These are phyloP conservation scores for Pezicula radicicola DNA, from an alignment of 2,329 filamentous ascomycete genomes.

Conservation along the genomic window DNA sequence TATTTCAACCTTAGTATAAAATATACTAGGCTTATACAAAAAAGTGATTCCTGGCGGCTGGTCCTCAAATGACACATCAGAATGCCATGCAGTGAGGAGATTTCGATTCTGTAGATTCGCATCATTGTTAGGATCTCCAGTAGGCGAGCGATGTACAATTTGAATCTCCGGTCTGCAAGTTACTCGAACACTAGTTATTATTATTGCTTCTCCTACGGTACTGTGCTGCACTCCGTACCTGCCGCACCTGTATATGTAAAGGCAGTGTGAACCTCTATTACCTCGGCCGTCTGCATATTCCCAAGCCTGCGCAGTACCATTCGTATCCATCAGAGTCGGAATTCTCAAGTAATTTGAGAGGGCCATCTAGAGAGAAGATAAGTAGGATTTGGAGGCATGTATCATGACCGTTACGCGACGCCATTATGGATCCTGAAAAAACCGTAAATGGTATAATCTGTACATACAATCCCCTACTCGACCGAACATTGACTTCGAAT, in stretches of 20 bases:
- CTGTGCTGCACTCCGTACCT: no score
- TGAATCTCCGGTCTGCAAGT: conserved; percentile 60
- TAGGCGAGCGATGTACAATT: conserved; percentile 69
- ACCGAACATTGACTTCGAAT: conserved; percentile 37
- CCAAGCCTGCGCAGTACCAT: no score
- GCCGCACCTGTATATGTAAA: no score
- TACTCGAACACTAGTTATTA: no score
- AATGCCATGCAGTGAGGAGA: conserved; percentile 85
- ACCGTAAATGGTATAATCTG: conserved; percentile 55
- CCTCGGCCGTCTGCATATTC: no score
- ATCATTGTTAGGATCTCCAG: conserved; percentile 55
- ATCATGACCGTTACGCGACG: conserved; percentile 57
- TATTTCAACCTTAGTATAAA: no score
- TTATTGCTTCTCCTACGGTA: no score
- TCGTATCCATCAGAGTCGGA: conserved; percentile 69
- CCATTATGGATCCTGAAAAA: conserved; percentile 55
- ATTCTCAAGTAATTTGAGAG: conserved; percentile 37
- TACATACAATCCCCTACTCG: conserved; percentile 52
- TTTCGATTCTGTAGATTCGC: conserved; percentile 67
- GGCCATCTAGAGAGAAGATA: conserved; percentile 48
- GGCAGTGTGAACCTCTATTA: no score
- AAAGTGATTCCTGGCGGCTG: conserved; percentile 91
- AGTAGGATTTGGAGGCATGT: conserved; percentile 63
- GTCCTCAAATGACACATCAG: conserved; percentile 81
- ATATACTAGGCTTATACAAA: no score